Percentiles rank a stretch among this genome's conserved stretches.
Evolutionary conservation across 345 rosid genomes (phyloP).

Genomic region (Syzygium aqueum): DNA sequence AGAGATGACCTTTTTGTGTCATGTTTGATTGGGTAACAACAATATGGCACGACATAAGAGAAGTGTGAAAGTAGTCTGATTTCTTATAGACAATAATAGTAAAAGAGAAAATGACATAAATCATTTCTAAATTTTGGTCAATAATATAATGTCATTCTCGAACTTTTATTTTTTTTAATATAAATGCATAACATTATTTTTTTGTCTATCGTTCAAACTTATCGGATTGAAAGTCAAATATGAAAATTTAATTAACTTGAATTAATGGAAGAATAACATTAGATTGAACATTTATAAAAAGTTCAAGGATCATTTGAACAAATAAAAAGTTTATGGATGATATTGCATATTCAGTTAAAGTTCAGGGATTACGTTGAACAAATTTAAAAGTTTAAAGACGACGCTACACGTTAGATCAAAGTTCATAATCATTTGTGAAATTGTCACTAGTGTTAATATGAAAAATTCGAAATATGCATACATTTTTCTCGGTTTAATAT

Average conservation of each 20-base stretch:
- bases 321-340: fast-evolving
- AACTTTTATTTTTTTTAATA: background rate
- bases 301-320: fast-evolving
- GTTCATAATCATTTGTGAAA: background rate
- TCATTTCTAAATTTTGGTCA: fast-evolving
- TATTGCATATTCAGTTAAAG: fast-evolving
- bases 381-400: background rate
- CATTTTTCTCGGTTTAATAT: background rate
- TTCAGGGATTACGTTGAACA: background rate
- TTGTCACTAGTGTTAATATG: background rate
- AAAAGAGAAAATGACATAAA: fast-evolving
- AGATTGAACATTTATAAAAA: fast-evolving
- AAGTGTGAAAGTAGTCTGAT: background rate
- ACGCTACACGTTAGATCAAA: background rate
- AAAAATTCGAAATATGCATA: background rate
- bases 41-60: background rate
- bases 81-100: too few relatives aligned
- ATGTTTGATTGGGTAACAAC: background rate
- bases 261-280: background rate
- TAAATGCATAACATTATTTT: background rate
- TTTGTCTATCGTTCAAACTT: background rate
- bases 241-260: background rate
- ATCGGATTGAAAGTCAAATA: background rate
- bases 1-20: background rate
- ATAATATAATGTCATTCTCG: background rate